phyloP scores from a whole-genome alignment of 163 green algal species.

The Volvox carteri region DNA sequence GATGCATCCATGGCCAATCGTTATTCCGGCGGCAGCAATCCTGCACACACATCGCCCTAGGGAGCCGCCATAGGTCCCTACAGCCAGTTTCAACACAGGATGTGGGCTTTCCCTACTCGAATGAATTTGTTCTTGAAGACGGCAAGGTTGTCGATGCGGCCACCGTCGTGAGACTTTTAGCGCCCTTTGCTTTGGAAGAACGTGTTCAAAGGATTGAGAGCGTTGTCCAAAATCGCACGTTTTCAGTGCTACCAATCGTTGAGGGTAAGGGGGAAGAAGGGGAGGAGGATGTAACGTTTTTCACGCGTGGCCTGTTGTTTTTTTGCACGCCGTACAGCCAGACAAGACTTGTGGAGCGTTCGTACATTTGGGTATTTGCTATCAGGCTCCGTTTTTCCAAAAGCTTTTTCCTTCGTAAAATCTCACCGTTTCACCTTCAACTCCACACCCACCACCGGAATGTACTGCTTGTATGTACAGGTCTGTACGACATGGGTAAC shows the following conservation, averaged over 20 bases:
- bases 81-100: background rate
- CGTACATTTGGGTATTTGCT: no score
- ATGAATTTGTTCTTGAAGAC: constrained; percentile 17
- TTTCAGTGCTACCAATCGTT: constrained; percentile 64
- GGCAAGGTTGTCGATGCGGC: constrained; percentile 24
- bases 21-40: background rate
- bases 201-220: constrained; percentile 10
- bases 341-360: no score
- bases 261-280: constrained; percentile 59
- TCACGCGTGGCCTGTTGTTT: no score
- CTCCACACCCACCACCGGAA: no score
- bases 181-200: constrained; percentile 40
- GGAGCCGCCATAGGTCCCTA: background rate
- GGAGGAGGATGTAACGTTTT: no score
- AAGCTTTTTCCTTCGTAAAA: no score
- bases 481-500: constrained; percentile 91
- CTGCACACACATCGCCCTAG: background rate
- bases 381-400: no score
- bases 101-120: constrained; percentile 35
- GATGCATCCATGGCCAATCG: background rate
- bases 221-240: constrained; percentile 61
- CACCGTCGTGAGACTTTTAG: background rate
- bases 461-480: no score
- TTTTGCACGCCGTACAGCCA: no score
- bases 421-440: no score